These are phyloP conservation scores for Colletotrichum truncatum DNA, from an alignment of 2,329 filamentous ascomycete species.

Conservation along the genomic window DNA sequence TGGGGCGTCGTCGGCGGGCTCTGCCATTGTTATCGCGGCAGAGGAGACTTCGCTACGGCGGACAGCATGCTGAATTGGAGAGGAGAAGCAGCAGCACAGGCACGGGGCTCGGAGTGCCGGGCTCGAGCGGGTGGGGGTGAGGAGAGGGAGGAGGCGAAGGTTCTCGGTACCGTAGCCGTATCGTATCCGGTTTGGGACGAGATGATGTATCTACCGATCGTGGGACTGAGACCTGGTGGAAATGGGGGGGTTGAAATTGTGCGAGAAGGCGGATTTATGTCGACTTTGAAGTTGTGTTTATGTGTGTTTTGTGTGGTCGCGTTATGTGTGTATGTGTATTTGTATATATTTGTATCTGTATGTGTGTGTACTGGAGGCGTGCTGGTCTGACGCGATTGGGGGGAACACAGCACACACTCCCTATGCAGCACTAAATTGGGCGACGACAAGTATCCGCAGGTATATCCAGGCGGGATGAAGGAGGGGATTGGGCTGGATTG, in stretches of 20 bases:
- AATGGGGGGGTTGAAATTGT: not conserved
- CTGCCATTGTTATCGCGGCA: conserved; percentile 29
- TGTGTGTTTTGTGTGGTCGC: not conserved
- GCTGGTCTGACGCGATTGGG: conserved; percentile 12
- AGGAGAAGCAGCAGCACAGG: conserved; percentile 4
- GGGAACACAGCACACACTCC: not conserved
- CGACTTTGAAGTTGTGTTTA: conserved; percentile 3
- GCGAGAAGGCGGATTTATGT: conserved; percentile 18
- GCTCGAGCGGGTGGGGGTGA: conserved; percentile 1
- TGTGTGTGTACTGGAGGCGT: not conserved
- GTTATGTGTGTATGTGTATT: not conserved
- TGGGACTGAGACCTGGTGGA: not conserved
- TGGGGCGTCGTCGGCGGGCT: conserved; percentile 17
- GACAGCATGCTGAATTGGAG: conserved; percentile 24
- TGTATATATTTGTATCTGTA: not conserved
- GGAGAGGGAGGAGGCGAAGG: conserved; percentile 2
- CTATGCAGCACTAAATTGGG: not conserved
- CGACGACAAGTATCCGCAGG: no score
- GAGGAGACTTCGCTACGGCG: conserved; percentile 13
- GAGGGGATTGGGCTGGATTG: not conserved
- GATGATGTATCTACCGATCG: not conserved
- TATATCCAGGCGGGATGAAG: not conserved
- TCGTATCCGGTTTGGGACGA: not conserved
- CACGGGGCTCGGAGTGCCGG: conserved; percentile 1
- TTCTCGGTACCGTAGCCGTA: not conserved